Evolutionary conservation across 805 yeast genomes (phyloP).

Genomic region (Saccharomyces cerevisiae): DNA sequence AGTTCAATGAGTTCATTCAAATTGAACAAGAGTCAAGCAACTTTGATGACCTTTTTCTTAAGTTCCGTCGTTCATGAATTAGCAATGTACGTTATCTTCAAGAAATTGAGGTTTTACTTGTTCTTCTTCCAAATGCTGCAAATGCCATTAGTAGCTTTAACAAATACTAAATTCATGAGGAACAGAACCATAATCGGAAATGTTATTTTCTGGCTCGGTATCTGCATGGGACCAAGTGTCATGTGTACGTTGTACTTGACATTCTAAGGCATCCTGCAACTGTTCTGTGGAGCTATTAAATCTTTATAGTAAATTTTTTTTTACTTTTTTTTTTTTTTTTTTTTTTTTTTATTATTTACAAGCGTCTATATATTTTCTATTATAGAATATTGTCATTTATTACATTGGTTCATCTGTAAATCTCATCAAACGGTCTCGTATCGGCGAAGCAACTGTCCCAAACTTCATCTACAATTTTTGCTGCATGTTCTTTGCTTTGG

Average conservation of each 20-base stretch:
- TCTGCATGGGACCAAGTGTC: conserved; percentile 81
- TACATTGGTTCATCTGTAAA: conserved; percentile 49
- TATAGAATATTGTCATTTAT: background rate
- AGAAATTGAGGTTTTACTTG: conserved; percentile 68
- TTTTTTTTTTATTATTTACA: conserved; percentile 3
- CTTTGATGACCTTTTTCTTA: conserved; percentile 63
- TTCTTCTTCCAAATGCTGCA: conserved; percentile 77
- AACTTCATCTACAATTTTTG: conserved; percentile 71
- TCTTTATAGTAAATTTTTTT: background rate
- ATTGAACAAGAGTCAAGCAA: conserved; percentile 57
- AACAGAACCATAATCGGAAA: conserved; percentile 61
- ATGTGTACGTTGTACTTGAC: conserved; percentile 78
- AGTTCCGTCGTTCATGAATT: conserved; percentile 80
- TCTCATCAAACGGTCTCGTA: conserved; percentile 91
- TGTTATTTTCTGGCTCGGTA: conserved; percentile 83
- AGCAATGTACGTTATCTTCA: conserved; percentile 81
- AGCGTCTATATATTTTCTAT: background rate
- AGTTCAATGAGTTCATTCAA: conserved; percentile 69
- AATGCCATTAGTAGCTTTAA: conserved; percentile 61
- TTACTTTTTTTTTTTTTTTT: background rate
- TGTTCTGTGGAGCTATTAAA: background rate
- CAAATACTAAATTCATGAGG: conserved; percentile 50
- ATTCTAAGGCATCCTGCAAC: conserved; percentile 35
- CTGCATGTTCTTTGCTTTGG: conserved; percentile 62
- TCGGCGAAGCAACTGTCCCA: conserved; percentile 91